Base-by-base conservation (phyloP, 345 rosid genomes). In the Gossypium arboreum region DNA sequence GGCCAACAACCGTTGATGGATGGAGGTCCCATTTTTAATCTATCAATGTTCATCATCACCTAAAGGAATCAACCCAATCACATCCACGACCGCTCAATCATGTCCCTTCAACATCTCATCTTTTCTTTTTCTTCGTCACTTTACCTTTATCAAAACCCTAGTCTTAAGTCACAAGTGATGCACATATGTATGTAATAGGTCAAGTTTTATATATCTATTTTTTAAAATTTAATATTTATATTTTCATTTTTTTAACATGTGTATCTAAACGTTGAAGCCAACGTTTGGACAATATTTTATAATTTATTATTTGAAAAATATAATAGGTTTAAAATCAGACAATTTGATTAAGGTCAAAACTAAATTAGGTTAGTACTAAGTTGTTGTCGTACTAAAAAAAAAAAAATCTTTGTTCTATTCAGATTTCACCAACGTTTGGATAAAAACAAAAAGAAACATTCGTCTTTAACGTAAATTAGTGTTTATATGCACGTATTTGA, bases 1-100 rank as follows among this genome's bases (percentile, higher is more conserved):
- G 78, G 79, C 67, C 43, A 58, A 44, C 43, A 58, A 44, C 41
- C 24, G 18, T 56, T 69, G 65, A 70, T 51, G 25, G 48, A 41
- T 16, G 57, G 20, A 25, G 83, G 83, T 15, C 68, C 80, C 80
- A 24, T 17, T 15, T 67, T 1, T 39, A 27, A 47, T 68, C n/a
- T 13, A 68, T 73, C 62, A 45, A 43, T n/a, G 27, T 34, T 66
- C 75, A 55, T 73, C 47, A 76, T 68, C 25, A 29, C 72, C 6
- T 2, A 11, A 15, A 27, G 68, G 56, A 13, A 17, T 41, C 51
- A 52, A 55, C 56, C 78, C 50, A 73, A 73, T 80, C 80, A 76
- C 34, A 57, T 2, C 12, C 62, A 24, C 62, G 12, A 55, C 56
- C 80, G 80, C 61, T 58, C 55, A 72, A 65, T 72, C 76, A 75